Percentiles rank a stretch among this genome's conserved stretches.
phyloP scores from a whole-genome alignment of 1,284 basidiomycete genomes.

The Amylostereum areolatum region DNA sequence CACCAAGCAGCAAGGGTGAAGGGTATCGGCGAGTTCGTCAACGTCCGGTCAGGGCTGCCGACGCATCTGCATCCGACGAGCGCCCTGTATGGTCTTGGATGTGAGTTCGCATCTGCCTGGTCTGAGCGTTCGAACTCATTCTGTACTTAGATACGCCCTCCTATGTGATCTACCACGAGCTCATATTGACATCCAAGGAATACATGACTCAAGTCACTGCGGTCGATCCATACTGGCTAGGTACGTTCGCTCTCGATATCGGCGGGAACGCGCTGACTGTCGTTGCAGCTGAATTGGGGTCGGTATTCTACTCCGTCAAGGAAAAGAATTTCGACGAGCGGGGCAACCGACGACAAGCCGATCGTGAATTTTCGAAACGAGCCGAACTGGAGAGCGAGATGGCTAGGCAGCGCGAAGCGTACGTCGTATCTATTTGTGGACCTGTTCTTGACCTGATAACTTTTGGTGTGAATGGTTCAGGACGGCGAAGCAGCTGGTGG shows the following conservation, averaged over 20 bases:
- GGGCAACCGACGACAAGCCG: slow-evolving; percentile 65
- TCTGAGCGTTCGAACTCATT: slow-evolving; percentile 12
- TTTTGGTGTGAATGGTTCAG: slow-evolving; percentile 34
- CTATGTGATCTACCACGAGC: slow-evolving; percentile 95
- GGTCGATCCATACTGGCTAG: slow-evolving; percentile 93
- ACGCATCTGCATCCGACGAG: slow-evolving; percentile 95
- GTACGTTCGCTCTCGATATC: slow-evolving; percentile 32
- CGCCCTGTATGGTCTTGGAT: slow-evolving; percentile 93
- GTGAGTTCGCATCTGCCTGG: slow-evolving; percentile 39
- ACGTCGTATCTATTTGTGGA: slow-evolving; percentile 27
- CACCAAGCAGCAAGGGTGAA: slow-evolving; percentile 98
- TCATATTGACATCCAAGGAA: slow-evolving; percentile 90
- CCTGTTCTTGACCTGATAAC: neutral
- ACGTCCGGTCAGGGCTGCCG: slow-evolving; percentile 91
- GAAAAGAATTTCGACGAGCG: slow-evolving; percentile 93
- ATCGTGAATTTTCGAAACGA: slow-evolving; percentile 84
- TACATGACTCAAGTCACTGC: slow-evolving; percentile 98
- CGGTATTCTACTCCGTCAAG: slow-evolving; percentile 92
- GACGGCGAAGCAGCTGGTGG: slow-evolving; percentile 56
- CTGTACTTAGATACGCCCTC: slow-evolving; percentile 76
- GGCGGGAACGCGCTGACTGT: neutral
- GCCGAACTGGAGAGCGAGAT: slow-evolving; percentile 90
- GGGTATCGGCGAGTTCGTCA: slow-evolving; percentile 98
- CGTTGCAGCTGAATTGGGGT: slow-evolving; percentile 76
- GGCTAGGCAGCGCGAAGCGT: slow-evolving; percentile 83